Percentiles rank a stretch among this genome's conserved stretches.
Conservation (phyloP, 2,329 filamentous ascomycete genomes). For the Microsporum canis region DNA sequence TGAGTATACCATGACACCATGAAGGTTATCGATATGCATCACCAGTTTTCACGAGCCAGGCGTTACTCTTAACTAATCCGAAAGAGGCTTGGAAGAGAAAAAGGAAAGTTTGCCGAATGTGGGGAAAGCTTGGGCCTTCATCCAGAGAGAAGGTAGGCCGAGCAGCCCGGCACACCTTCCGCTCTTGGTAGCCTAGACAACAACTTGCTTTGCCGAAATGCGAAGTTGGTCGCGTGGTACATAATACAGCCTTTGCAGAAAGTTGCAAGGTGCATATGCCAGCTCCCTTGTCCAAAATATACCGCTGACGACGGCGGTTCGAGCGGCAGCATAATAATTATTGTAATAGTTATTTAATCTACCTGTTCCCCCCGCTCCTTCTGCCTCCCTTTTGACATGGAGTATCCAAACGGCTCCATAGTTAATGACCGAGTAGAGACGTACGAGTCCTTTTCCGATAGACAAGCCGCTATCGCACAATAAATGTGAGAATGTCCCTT, state of each 20-base stretch:
- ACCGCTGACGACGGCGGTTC: neutral
- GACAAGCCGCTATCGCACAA: no score
- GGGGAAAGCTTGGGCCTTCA: neutral
- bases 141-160: neutral
- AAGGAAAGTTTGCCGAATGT: neutral
- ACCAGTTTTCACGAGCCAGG: no score
- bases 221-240: conserved; percentile 1
- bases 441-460: neutral
- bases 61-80: neutral
- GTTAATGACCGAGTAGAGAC: neutral
- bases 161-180: neutral
- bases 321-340: neutral
- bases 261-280: neutral
- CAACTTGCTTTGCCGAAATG: neutral
- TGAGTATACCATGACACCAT: no score
- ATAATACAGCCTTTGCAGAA: neutral
- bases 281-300: neutral
- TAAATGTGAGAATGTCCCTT: conserved; percentile 20
- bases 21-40: no score
- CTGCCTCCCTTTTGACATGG: neutral
- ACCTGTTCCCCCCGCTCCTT: neutral
- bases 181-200: neutral
- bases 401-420: neutral
- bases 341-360: neutral
- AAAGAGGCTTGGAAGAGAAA: neutral